These are phyloP conservation scores for Suillus variegatus DNA, from an alignment of 768 basidiomycete genomes.

Conservation along the genomic window DNA sequence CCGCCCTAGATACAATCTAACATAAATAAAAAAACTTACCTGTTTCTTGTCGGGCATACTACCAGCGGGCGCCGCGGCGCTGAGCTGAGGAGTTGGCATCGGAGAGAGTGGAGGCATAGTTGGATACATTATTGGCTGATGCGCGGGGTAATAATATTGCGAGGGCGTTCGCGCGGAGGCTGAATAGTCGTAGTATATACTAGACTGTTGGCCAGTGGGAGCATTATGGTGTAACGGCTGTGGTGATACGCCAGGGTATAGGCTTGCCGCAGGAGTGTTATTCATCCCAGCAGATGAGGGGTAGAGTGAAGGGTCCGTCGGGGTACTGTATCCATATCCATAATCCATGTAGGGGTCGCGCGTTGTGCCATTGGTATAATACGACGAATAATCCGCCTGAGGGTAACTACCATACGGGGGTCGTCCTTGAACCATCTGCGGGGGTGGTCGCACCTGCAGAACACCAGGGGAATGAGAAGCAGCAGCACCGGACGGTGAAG, in stretches of 20 bases:
- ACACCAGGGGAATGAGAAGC: slow-evolving; percentile 30
- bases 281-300: slow-evolving; percentile 45
- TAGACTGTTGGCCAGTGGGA: slow-evolving; percentile 48
- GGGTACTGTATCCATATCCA: slow-evolving; percentile 54
- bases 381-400: slow-evolving; percentile 59
- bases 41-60: slow-evolving; percentile 59
- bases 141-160: slow-evolving; percentile 61
- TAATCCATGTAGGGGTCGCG: slow-evolving; percentile 57
- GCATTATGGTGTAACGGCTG: slow-evolving; percentile 45
- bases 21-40: slow-evolving; percentile 36
- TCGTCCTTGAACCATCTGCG: slow-evolving; percentile 44
- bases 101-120: slow-evolving; percentile 52
- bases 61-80: slow-evolving; percentile 38
- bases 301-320: slow-evolving; percentile 54
- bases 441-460: slow-evolving; percentile 44
- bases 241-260: slow-evolving; percentile 51
- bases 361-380: slow-evolving; percentile 52
- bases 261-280: slow-evolving; percentile 42
- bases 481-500: slow-evolving; percentile 30
- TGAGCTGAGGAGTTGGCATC: slow-evolving; percentile 51
- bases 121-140: slow-evolving; percentile 62
- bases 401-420: slow-evolving; percentile 51
- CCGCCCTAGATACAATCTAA: slow-evolving; percentile 9
- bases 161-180: slow-evolving; percentile 49
- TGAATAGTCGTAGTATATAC: slow-evolving; percentile 61